phyloP scores from a whole-genome alignment of 352 stramenopile genomes.

The Pythium biforme region DNA sequence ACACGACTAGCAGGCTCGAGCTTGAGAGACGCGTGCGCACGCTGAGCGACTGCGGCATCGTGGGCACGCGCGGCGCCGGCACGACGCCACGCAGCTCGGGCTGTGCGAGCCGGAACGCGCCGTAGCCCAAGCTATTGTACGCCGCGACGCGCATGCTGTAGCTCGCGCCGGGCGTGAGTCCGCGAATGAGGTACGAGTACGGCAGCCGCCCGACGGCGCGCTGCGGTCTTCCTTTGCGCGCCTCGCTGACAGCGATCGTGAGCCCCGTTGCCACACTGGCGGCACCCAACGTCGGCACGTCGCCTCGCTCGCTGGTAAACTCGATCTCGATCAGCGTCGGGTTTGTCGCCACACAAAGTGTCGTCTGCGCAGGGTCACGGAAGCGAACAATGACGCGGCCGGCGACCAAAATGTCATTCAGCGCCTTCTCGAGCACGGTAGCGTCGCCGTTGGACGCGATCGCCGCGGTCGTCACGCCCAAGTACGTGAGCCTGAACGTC shows the following conservation, averaged over 20 bases:
- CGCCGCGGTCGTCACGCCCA: slow-evolving; percentile 45
- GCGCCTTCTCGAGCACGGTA: slow-evolving; percentile 41
- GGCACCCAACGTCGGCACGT: slow-evolving; percentile 36
- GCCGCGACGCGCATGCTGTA: slow-evolving; percentile 92
- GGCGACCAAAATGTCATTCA: slow-evolving; percentile 56
- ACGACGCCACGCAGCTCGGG: slow-evolving; percentile 30
- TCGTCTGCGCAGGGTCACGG: slow-evolving; percentile 36
- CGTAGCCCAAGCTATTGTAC: slow-evolving; percentile 94
- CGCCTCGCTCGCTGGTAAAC: slow-evolving; percentile 53
- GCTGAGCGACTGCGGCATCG: slow-evolving; percentile 71
- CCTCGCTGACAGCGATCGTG: slow-evolving; percentile 28
- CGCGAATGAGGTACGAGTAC: slow-evolving; percentile 83
- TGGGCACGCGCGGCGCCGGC: slow-evolving; percentile 48
- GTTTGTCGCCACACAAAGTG: slow-evolving; percentile 39
- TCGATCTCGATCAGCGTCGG: slow-evolving; percentile 44
- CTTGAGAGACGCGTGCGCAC: slow-evolving; percentile 71
- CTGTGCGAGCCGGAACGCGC: slow-evolving; percentile 53
- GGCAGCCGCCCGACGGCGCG: slow-evolving; percentile 65
- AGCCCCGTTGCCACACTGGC: slow-evolving; percentile 11
- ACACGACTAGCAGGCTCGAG: slow-evolving; percentile 63
- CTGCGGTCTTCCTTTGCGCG: slow-evolving; percentile 56
- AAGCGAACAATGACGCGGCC: slow-evolving; percentile 58
- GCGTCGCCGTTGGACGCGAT: slow-evolving; percentile 43
- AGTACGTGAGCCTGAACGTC: slow-evolving; percentile 64
- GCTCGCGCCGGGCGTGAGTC: slow-evolving; percentile 60